These are phyloP conservation scores for Erigeron canadensis DNA, from an alignment of 129 eudicot species.

Conservation along the genomic window DNA sequence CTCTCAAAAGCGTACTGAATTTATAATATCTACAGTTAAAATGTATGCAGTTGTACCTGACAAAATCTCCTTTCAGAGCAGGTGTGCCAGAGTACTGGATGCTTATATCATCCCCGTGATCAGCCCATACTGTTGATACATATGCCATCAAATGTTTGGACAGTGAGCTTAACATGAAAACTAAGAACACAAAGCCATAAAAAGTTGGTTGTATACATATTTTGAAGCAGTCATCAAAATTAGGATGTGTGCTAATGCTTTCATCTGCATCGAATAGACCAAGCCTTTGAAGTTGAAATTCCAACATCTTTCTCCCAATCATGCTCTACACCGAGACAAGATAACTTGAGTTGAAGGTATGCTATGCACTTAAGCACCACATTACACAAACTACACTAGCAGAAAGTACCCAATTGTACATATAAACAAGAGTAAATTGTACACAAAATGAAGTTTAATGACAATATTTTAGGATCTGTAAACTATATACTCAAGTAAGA, in stretches of 20 bases:
- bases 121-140: constrained; percentile 72
- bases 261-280: constrained; percentile 77
- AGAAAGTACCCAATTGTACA: too few relatives aligned
- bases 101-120: constrained; percentile 93
- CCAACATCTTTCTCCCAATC: constrained; percentile 92
- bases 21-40: not conserved
- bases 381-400: too few relatives aligned
- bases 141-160: not conserved
- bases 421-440: too few relatives aligned
- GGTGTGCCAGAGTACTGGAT: constrained; percentile 95
- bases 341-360: not conserved
- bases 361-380: too few relatives aligned
- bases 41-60: constrained; percentile 46
- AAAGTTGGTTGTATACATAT: constrained; percentile 31
- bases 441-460: too few relatives aligned
- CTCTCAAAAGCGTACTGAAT: not conserved
- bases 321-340: constrained; percentile 62
- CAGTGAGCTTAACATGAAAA: not conserved
- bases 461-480: too few relatives aligned
- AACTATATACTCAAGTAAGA: too few relatives aligned
- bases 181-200: not conserved
- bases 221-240: constrained; percentile 60
- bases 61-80: constrained; percentile 92
- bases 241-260: constrained; percentile 64
- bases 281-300: constrained; percentile 84